These are phyloP conservation scores for Huiozyma sinensis DNA, from an alignment of 805 yeast species.

Conservation along the genomic window DNA sequence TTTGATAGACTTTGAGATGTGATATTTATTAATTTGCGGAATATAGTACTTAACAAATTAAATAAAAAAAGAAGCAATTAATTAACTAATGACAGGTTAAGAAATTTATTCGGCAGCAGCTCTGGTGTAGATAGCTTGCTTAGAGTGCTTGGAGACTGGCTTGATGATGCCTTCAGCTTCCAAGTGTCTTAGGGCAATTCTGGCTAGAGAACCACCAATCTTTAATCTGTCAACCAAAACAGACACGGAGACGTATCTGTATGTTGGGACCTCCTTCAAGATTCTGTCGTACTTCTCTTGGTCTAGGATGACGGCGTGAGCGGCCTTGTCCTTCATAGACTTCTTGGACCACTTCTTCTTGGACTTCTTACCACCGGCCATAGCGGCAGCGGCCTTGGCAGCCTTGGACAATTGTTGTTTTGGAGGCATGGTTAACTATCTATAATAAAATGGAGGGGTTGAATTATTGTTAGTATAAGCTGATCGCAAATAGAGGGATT, in stretches of 20 bases:
- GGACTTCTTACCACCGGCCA: conserved; percentile 99
- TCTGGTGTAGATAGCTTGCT: conserved; percentile 90
- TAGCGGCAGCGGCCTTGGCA: conserved; percentile 99
- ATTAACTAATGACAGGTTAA: not conserved
- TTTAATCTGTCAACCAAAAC: conserved; percentile 98
- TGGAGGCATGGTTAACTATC: conserved; percentile 76
- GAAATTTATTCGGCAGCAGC: conserved; percentile 56
- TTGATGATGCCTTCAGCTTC: conserved; percentile 91
- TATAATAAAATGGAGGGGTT: not conserved
- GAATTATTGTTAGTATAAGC: conserved; percentile 1
- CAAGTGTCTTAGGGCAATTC: conserved; percentile 93
- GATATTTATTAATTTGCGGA: too few species aligned
- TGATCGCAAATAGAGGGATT: too few species aligned
- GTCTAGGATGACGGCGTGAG: conserved; percentile 93
- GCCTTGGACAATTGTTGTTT: conserved; percentile 98
- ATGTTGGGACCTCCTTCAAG: conserved; percentile 97
- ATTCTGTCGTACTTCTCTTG: conserved; percentile 99
- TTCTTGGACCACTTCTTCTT: conserved; percentile 99
- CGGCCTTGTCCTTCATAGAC: conserved; percentile 99
- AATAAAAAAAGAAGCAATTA: too few species aligned
- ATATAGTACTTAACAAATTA: too few species aligned
- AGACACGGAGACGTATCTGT: conserved; percentile 96
- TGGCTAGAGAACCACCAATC: conserved; percentile 98
- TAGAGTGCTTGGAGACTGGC: conserved; percentile 89
- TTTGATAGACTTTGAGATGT: too few species aligned